Base-by-base conservation (phyloP, 2,329 filamentous ascomycete species). In the Hyphodiscus sp. region DNA sequence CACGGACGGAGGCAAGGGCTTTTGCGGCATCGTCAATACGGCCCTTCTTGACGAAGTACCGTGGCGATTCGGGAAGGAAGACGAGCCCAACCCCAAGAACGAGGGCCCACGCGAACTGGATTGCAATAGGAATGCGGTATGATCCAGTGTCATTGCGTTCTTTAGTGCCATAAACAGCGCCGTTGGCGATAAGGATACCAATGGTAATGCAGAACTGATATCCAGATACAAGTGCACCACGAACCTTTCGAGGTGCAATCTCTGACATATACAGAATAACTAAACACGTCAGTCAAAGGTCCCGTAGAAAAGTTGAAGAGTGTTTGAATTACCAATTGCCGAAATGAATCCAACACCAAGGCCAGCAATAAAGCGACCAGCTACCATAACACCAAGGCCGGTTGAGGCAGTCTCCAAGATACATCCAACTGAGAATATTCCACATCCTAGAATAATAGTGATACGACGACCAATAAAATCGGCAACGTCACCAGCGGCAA, bases 141-240 rank as follows among this genome's bases (percentile, higher is more conserved):
- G 83, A 82, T 58, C 79, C 79, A 8, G 80, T 82, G 69, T 86
- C 80, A 15, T 63, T 67, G 59, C 79, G 77, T 61, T 82, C 64
- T 70, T 89, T 71, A 52, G 84, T 87, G 48, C 70, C 84, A 69
- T 94, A 91, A 71, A 86, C 81, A 63, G 94, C 82, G 63, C 82
- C 82, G 1, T 86, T 80, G 20, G 88, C 88, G 55, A 92, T 71
- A 68, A 92, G 75, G 59, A 94, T 74, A 72, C 88, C 89, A 59
- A 91, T 79, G 56, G 87, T 91, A 69, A 91, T 85, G 70, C 83
- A 89, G 76, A 91, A 91, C 68, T 91, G 87, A 74, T 91, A 91
- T 5, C 86, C 86, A 1, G 86, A 82, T 16, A 92, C 88, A 48
- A 91, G 79, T 51, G 86, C 84, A 66, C 87, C 87, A 66, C 88